Base-by-base conservation (phyloP, 345 rosid species). In the Stellera chamaejasme region DNA sequence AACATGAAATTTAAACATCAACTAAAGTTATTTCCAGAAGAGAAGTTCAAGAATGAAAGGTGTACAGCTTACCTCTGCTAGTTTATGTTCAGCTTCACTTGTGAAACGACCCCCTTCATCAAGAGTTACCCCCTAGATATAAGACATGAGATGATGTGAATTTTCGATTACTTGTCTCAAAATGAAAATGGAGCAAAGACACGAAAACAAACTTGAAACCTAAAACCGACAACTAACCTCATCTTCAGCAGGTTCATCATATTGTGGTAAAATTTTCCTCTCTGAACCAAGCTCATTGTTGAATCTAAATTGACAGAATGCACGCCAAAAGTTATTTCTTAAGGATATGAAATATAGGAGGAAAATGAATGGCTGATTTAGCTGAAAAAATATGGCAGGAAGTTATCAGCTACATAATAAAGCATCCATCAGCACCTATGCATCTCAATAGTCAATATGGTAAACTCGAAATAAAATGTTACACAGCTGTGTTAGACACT, bases 231-330 rank as follows among this genome's bases (percentile, higher is more conserved):
- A 63, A 48, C 61, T 58, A 63, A 89, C 99, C 87, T 87, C 99
- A 58, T 93, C 96, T 2, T 45, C 62, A 68, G 54, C 63, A 0
- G 92, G 69, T 45, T 93, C 90, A 55, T 93, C 99, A 62, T 93
- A 93, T 47, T 93, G 96, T n/a, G 96, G 92, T 81, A 93, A 89
- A 42, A 93, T 77, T 77, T 83, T 89, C 76, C 73, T 93, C 78
- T 75, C 94, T 41, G 74, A 65, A 48, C 70, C 75, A 11, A 89
- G 83, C 45, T 87, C 97, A 54, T 89, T 91, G 66, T 77, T 87
- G 77, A 93, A 89, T 80, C 99, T 93, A 67, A 52, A 65, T 64
- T 10, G 55, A 46, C 54, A 56, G 13, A 47, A 68, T 32, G n/a
- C 44, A 53, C 19, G 15, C 50, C 41, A 48, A 13, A 16, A 11